Evolutionary conservation across 495 filamentous ascomycete species (phyloP).

Genomic region (Aspergillus ellipticus): DNA sequence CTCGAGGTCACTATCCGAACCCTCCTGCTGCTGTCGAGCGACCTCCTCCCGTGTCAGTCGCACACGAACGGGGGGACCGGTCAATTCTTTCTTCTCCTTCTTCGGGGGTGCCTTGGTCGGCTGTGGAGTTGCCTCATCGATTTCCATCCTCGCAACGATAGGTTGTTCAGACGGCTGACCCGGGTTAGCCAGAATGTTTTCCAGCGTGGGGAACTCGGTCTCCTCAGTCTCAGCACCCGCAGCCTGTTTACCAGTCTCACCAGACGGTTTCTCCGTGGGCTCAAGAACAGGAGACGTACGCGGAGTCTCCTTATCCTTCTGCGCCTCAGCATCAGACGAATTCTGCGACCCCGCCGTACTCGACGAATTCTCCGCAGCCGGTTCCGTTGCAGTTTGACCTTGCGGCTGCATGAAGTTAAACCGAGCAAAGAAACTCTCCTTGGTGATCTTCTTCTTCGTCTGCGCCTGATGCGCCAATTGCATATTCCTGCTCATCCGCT

Average conservation of each 20-base stretch:
- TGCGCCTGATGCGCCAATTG: constrained; percentile 87
- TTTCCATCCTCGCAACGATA: constrained; percentile 6
- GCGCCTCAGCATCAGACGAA: constrained; percentile 48
- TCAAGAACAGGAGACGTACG: constrained; percentile 46
- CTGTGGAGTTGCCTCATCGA: not conserved
- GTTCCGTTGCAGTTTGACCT: constrained; percentile 16
- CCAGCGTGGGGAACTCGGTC: constrained; percentile 16
- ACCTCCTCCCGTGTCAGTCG: constrained; percentile 36
- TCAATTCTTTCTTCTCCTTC: constrained; percentile 20
- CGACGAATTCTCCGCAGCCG: constrained; percentile 32
- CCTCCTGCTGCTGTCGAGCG: constrained; percentile 40
- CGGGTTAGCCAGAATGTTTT: constrained; percentile 16
- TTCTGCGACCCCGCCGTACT: constrained; percentile 39
- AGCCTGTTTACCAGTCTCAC: constrained; percentile 15
- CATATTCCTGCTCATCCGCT: constrained; percentile 83
- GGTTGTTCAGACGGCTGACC: constrained; percentile 5
- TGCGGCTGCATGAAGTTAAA: constrained; percentile 66
- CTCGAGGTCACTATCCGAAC: constrained; percentile 67
- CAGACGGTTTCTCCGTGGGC: constrained; percentile 22
- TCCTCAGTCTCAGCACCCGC: not conserved
- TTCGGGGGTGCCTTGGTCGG: constrained; percentile 4
- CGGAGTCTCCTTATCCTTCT: constrained; percentile 42
- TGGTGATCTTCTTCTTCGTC: constrained; percentile 89
- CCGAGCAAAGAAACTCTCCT: constrained; percentile 74
- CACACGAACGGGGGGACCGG: constrained; percentile 34